phyloP scores from a whole-genome alignment of 192 early-diverging fungal genomes.

The Backusella circina region DNA sequence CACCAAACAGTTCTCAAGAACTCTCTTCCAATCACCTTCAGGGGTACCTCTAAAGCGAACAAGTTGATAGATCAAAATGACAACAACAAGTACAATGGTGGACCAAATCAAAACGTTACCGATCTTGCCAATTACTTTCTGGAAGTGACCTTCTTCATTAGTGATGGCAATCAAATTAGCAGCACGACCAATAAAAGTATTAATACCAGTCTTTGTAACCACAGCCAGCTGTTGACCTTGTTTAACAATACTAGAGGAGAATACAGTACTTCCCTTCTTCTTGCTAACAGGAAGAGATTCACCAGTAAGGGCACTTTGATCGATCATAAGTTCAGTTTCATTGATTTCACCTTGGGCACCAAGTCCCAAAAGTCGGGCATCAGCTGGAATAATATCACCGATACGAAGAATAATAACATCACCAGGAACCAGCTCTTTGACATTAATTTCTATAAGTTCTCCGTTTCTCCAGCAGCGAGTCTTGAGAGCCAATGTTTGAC shows the following conservation, averaged over 20 bases:
- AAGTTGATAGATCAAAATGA: conserved; percentile 69
- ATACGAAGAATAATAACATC: conserved; percentile 81
- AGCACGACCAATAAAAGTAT: conserved; percentile 89
- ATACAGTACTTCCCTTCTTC: conserved; percentile 75
- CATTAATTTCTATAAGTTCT: conserved; percentile 65
- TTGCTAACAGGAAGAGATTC: conserved; percentile 85
- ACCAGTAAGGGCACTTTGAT: conserved; percentile 89
- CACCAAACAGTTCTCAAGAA: conserved; percentile 69
- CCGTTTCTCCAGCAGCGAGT: conserved; percentile 79
- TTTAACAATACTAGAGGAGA: conserved; percentile 86
- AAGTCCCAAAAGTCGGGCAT: conserved; percentile 70
- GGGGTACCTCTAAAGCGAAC: conserved; percentile 37
- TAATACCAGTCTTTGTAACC: conserved; percentile 83
- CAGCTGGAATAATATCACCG: conserved; percentile 92
- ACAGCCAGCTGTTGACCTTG: conserved; percentile 89
- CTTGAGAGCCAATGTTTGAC: conserved; percentile 90
- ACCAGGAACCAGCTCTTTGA: conserved; percentile 75
- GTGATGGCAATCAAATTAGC: conserved; percentile 86
- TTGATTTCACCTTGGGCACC: conserved; percentile 65
- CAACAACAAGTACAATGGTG: conserved; percentile 64
- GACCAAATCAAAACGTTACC: conserved; percentile 89
- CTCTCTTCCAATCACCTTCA: conserved; percentile 42
- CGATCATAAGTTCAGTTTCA: conserved; percentile 72
- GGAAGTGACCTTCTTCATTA: conserved; percentile 88
- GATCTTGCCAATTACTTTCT: conserved; percentile 89